A percentile compares a stretch with the other conserved stretches of the same genome.
These are phyloP conservation scores for Pichia sp. DNA, from an alignment of 1,139 yeast genomes.

Conservation along the genomic window DNA sequence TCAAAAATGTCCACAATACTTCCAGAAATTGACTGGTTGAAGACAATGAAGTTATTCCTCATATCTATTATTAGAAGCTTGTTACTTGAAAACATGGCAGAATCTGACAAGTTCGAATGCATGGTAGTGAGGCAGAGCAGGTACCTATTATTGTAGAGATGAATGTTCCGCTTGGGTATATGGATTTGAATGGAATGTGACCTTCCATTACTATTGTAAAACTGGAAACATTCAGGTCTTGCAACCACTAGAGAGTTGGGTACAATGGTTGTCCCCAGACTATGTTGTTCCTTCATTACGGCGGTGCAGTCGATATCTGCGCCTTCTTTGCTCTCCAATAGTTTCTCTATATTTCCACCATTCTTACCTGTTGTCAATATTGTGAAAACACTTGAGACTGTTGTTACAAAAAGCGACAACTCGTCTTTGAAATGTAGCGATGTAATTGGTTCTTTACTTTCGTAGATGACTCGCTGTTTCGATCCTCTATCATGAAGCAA, in stretches of 20 bases:
- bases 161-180: conserved; percentile 49
- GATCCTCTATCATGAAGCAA: conserved; percentile 84
- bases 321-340: conserved; percentile 59
- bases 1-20: conserved; percentile 50
- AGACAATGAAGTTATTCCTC: conserved; percentile 61
- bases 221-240: conserved; percentile 42
- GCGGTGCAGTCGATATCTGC: conserved; percentile 64
- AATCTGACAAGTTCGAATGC: conserved; percentile 21
- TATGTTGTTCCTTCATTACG: conserved; percentile 32
- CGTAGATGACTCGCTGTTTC: conserved; percentile 72
- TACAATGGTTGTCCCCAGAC: background rate
- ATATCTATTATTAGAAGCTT: conserved; percentile 62
- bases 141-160: conserved; percentile 39
- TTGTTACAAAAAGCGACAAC: conserved; percentile 46
- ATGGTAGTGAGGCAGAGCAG: conserved; percentile 49
- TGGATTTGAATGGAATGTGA: conserved; percentile 54
- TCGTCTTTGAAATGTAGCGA: conserved; percentile 53
- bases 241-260: conserved; percentile 45
- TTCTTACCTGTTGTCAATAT: conserved; percentile 77
- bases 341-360: conserved; percentile 56
- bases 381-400: conserved; percentile 64
- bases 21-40: conserved; percentile 59
- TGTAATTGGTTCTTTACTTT: conserved; percentile 73
- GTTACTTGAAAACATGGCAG: conserved; percentile 30
- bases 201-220: conserved; percentile 49